These are phyloP conservation scores for Solanum hybrid DNA, from an alignment of 305 asterid genomes.

Conservation along the genomic window DNA sequence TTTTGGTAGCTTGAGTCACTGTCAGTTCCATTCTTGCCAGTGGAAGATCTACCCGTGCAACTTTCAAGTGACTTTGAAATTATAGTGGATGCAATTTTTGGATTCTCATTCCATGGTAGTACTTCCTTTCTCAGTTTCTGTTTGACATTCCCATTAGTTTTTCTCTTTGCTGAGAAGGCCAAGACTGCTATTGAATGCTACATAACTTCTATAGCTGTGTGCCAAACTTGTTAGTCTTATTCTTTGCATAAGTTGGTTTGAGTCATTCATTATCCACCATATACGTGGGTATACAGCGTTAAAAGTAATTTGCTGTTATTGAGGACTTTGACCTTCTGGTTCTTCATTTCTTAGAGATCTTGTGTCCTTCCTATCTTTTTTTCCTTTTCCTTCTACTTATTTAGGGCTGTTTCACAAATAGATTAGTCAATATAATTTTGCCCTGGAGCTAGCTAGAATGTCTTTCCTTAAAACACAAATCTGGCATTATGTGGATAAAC, in stretches of 20 bases:
- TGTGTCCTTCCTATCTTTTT: background rate
- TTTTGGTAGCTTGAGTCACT: conserved; percentile 74
- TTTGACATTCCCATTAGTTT: background rate
- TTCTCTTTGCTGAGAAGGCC: background rate
- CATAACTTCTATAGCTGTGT: background rate
- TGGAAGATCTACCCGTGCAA: conserved; percentile 60
- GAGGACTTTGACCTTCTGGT: background rate
- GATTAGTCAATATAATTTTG: background rate
- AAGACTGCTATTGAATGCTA: background rate
- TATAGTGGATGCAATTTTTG: conserved; percentile 83
- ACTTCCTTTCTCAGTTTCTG: background rate
- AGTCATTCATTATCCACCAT: background rate
- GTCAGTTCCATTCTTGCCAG: conserved; percentile 63
- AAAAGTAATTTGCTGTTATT: background rate
- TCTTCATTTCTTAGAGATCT: background rate
- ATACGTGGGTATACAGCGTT: background rate
- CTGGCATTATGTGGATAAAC: background rate
- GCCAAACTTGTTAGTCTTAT: background rate
- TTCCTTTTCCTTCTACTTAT: background rate
- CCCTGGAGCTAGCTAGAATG: background rate
- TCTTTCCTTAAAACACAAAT: background rate
- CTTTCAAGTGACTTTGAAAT: conserved; percentile 56
- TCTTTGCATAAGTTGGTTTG: background rate
- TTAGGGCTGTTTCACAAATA: background rate
- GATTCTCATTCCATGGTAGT: conserved; percentile 87